Evolutionary conservation across 805 yeast genomes (phyloP), one percentile per base, ranked within the genome.

Genomic region (Lachancea sp.): DNA sequence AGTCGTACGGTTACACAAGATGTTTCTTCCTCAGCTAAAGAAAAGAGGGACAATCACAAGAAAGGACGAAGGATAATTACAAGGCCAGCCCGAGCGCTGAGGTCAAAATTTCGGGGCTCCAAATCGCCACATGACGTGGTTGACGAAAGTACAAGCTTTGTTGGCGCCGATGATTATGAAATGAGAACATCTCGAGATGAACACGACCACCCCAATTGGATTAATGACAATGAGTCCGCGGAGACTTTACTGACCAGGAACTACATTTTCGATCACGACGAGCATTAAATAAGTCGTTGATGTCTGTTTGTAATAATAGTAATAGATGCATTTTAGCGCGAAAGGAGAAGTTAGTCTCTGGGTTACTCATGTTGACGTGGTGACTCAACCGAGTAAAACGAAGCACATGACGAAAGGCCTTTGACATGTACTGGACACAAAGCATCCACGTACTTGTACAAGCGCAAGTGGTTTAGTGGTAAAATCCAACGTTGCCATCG

Each of bases 401-500:
- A n/a, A n/a, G n/a, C n/a, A n/a, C n/a, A n/a, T n/a, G n/a, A n/a
- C n/a, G n/a, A n/a, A n/a, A n/a, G n/a, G n/a, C n/a, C n/a, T n/a
- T n/a, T n/a, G n/a, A n/a, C n/a, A n/a, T n/a, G n/a, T n/a, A n/a
- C n/a, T n/a, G n/a, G n/a, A n/a, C n/a, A n/a, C n/a, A n/a, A n/a
- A n/a, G n/a, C 8, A 18, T 30, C 23, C 4, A 7, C 23, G 5
- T 18, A 18, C 23, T 18, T 9, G 9, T 15, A 5, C 17, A 28
- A 46, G 58, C 56, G 54, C 54, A 52, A 52, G 58, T 54, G 58
- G 58, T 54, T 54, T 54, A 54, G 55, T 54, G 58, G 58, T 54
- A 54, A 54, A 54, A 54, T 54, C 53, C 56, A 54, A 45, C 58
- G 56, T 54, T 54, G 58, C 58, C 58, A 54, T 54, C 56, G 58